phyloP scores from a whole-genome alignment of 164 flowering plant species.

The Nymphaea colorata region DNA sequence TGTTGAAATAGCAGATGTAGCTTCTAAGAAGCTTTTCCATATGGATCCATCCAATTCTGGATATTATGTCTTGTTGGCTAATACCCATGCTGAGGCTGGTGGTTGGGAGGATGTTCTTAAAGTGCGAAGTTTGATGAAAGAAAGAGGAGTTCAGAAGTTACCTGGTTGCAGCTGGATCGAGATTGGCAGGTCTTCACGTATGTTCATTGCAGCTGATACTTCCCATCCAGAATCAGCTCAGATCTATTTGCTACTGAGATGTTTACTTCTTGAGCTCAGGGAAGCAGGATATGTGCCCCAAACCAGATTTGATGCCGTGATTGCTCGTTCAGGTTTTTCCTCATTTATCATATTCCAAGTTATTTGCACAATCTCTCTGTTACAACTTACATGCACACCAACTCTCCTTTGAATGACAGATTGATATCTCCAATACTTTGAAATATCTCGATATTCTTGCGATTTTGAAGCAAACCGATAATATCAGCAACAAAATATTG shows the following conservation, averaged over 20 bases:
- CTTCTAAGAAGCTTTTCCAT: conserved; percentile 42
- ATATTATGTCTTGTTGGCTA: conserved; percentile 55
- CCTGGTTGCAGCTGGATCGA: conserved; percentile 89
- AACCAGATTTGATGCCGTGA: background rate
- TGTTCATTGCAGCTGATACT: conserved; percentile 60
- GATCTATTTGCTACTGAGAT: conserved; percentile 34
- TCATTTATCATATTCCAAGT: background rate
- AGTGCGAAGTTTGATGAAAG: conserved; percentile 54
- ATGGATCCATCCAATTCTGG: conserved; percentile 78
- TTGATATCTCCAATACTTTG: no score
- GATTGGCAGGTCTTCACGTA: conserved; percentile 32
- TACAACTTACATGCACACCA: no score
- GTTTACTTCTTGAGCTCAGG: conserved; percentile 44
- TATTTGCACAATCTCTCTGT: background rate
- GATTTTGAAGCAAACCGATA: no score
- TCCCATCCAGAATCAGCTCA: conserved; percentile 40
- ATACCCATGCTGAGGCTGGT: conserved; percentile 63
- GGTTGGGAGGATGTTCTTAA: conserved; percentile 44
- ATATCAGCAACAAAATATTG: no score
- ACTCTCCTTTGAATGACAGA: no score
- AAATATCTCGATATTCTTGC: no score
- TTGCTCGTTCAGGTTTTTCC: background rate
- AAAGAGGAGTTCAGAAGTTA: conserved; percentile 54
- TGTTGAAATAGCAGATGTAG: conserved; percentile 62
- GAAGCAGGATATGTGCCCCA: conserved; percentile 56